Conservation (phyloP, 805 yeast genomes). For the Starmerella gropengiesseri region DNA sequence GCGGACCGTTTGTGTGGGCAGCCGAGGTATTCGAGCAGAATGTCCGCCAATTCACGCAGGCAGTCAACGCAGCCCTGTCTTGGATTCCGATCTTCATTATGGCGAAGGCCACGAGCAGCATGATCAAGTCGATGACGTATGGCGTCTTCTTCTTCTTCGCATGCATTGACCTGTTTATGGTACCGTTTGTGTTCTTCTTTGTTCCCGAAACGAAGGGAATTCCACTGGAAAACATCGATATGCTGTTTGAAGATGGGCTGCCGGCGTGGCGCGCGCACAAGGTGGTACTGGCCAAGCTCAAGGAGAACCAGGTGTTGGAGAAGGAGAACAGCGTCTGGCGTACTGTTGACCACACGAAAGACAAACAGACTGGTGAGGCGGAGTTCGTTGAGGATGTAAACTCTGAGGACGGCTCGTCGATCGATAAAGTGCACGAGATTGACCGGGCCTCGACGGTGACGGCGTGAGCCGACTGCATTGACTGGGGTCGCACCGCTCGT, state of each 20-base stretch:
- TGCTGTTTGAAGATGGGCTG: slow-evolving; percentile 10
- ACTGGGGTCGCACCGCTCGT: too few relatives aligned
- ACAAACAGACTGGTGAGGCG: slow-evolving; percentile 1
- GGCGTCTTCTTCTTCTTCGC: slow-evolving; percentile 14
- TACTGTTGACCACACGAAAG: background rate
- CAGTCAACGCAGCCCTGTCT: slow-evolving; percentile 10
- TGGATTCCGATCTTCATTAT: slow-evolving; percentile 14
- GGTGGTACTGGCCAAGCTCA: slow-evolving; percentile 3
- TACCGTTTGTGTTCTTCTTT: slow-evolving; percentile 12
- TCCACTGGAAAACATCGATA: slow-evolving; percentile 11
- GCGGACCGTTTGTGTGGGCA: slow-evolving; percentile 15
- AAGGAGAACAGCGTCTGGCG: slow-evolving; percentile 11
- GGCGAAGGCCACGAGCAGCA: slow-evolving; percentile 12
- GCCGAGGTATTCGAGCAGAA: slow-evolving; percentile 12
- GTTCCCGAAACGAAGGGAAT: slow-evolving; percentile 14
- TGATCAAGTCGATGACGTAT: slow-evolving; percentile 10
- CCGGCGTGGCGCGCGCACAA: slow-evolving; percentile 14
- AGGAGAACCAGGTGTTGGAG: slow-evolving; percentile 11
- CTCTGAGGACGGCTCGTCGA: background rate
- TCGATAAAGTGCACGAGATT: background rate
- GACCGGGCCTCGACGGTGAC: background rate
- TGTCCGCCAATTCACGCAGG: slow-evolving; percentile 11
- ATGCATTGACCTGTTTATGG: slow-evolving; percentile 7
- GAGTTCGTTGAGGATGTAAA: slow-evolving; percentile 11
- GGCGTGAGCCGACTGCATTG: too few relatives aligned